Evolutionary conservation across 2,329 filamentous ascomycete species (phyloP).

Genomic region (Sporothrix protearum): DNA sequence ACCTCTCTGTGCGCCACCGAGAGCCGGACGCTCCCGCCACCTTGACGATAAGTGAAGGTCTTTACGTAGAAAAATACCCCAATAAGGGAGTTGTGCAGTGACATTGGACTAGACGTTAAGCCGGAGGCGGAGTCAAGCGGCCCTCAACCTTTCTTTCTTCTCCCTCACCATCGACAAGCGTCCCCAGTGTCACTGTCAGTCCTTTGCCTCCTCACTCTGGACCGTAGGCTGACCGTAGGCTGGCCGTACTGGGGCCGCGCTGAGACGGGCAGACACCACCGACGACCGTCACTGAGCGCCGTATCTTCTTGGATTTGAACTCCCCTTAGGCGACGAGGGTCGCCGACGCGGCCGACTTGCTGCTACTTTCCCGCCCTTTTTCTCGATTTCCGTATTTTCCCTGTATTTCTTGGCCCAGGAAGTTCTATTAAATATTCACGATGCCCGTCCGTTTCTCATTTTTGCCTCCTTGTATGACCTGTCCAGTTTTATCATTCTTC

Average conservation of each 20-base stretch:
- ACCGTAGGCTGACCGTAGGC: neutral
- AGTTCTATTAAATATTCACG: slow-evolving; percentile 7
- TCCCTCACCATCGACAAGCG: neutral
- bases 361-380: neutral
- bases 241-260: neutral
- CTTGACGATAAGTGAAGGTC: neutral
- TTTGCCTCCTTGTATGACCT: neutral
- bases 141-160: neutral
- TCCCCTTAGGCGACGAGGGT: neutral
- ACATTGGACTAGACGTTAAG: neutral
- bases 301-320: neutral
- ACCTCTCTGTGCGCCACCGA: slow-evolving; percentile 12
- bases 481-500: neutral
- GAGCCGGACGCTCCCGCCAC: slow-evolving; percentile 17
- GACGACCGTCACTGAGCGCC: slow-evolving; percentile 17
- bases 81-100: neutral
- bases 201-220: neutral
- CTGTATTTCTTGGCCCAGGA: neutral
- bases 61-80: neutral
- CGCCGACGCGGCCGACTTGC: neutral
- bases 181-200: neutral
- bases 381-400: neutral
- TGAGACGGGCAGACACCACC: neutral
- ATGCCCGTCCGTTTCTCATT: neutral
- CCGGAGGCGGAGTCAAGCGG: neutral